Base-by-base conservation (phyloP, 805 yeast species). In the Yamadazyma philogaea region DNA sequence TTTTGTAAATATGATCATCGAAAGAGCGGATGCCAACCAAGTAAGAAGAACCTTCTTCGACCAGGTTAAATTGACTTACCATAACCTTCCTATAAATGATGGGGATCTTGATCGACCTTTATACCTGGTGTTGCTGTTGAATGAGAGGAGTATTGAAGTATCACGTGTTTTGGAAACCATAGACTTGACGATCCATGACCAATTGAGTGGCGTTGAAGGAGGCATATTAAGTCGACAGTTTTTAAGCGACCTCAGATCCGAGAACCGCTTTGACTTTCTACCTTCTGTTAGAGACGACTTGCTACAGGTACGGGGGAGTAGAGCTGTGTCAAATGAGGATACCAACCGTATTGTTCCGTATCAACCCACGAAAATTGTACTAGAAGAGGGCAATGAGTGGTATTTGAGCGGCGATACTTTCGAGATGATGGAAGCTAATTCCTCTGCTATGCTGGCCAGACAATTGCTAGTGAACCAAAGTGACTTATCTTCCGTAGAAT, bases 391-490 rank as follows among this genome's bases (percentile, higher is more conserved):
- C 0, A 48, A 30, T 8, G 53, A 54, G 34, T 61, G 64, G 63
- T 44, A 40, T 7, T 46, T 60, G 16, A 43, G 55, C 7, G 65
- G 66, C 1, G 59, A 56, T 11, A 31, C 60, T 3, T 60, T 39
- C 40, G 64, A 61, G 33, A 47, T 49, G 37, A 46, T 61, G 7
- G 42, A 45, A 17, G 14, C 34, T 15, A 19, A 10, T 1, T 40
- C 40, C 5, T 30, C 46, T 8, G 19, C 18, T 16, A n/a, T n/a
- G 7, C n/a, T 35, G 14, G 14, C 39, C 19, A 37, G 46, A 27
- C 52, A 50, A 24, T 34, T 56, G n/a, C 39, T 63, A 17, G 58
- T 66, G 4, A 55, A 60, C 37, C 69, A 63, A 46, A 35, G 59
- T 4, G 60, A 56, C 19, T 41, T 61, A 6, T 51, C 64, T 3